Evolutionary conservation across 345 rosid genomes (phyloP), one percentile per base, ranked within the genome.

Genomic region (Excoecaria cochinchinensis): DNA sequence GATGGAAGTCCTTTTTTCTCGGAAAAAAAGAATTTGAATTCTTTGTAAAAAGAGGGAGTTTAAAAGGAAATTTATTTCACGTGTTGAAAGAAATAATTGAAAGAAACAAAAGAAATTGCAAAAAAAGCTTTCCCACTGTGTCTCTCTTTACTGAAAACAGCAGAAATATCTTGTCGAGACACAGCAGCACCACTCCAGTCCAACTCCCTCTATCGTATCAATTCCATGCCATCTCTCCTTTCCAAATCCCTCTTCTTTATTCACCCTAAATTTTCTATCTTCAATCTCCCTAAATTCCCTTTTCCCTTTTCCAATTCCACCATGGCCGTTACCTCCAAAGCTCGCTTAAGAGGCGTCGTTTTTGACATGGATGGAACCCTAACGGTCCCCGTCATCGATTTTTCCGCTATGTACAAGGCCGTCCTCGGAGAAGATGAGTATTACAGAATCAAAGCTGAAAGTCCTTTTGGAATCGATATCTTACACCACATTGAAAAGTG

Each of bases 371-470:
- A 94, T 78, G 94, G 97, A 40, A 94, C 98, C 76, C 85, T 95
- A 60, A 95, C 96, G 36, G 91, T 92, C 61, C 97, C 97, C n/a
- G 93, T 78, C 62, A 95, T 95, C 78, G 97, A 95, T 77, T 95
- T 95, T 84, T 79, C 93, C 0, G 87, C 97, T 76, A 95, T 95
- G 99, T 90, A 92, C 87, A 85, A 77, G 77, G 76, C 88, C 71
- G 97, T 95, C 22, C 97, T 95, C 17, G 98, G 97, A 13, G 94
- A 91, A 19, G 88, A 78, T 24, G 94, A 91, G 79, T 95, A 91
- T 82, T 72, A 52, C 75, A 83, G 97, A 67, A 24, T 91, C 80
- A 88, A 78, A 74, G 86, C 92, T 1, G 86, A 92, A 82, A 91
- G 67, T 67, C 95, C 97, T 1, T 78, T 87, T 39, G 97, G 99